Base-by-base conservation (phyloP, 495 filamentous ascomycete species). In the Hyaloscypha finlandica region DNA sequence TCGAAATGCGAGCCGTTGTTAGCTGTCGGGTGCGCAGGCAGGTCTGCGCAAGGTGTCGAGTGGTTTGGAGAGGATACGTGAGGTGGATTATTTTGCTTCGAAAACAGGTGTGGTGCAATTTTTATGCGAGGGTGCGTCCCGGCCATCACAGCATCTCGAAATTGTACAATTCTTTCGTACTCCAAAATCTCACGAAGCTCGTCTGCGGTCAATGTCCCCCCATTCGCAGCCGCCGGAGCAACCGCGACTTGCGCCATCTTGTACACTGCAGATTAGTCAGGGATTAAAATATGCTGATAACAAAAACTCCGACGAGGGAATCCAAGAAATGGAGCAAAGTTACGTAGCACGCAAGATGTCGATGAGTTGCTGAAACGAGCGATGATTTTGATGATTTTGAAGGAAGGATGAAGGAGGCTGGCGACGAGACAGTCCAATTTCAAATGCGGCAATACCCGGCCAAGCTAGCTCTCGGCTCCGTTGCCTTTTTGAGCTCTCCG, bases 91-190 rank as follows among this genome's bases (percentile, higher is more conserved):
- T 70, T 70, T 37, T 75, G 70, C 71, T 89, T 88, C 70, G 81
- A 85, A 70, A 85, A 76, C 66, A 85, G 81, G 68, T 84, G 80
- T 61, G 85, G 77, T 29, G 88, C 87, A 58, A 89, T 83, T 68
- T 89, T 92, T 77, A 94, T 84, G 68, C 86, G 85, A 59, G 90
- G 86, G 77, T 95, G 91, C 70, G 83, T 86, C 60, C 90, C 90
- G 68, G 88, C 82, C 76, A 90, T 83, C 64, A 97, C 85, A 57
- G 90, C 84, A 81, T 94, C 89, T 71, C 86, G 89, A 71, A 96
- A 87, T 64, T 78, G 83, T 63, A 93, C 74, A 71, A 97, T 88
- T 74, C 90, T 92, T 72, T 89, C 85, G 77, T 88, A 92, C 73
- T 91, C 86, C 67, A 71, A 73, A 45, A 83, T 76, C 69, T 80